Evolutionary conservation across 169 alveolate genomes (phyloP), one percentile per base, ranked within the genome.

Genomic region (Eimeria necatrix): DNA sequence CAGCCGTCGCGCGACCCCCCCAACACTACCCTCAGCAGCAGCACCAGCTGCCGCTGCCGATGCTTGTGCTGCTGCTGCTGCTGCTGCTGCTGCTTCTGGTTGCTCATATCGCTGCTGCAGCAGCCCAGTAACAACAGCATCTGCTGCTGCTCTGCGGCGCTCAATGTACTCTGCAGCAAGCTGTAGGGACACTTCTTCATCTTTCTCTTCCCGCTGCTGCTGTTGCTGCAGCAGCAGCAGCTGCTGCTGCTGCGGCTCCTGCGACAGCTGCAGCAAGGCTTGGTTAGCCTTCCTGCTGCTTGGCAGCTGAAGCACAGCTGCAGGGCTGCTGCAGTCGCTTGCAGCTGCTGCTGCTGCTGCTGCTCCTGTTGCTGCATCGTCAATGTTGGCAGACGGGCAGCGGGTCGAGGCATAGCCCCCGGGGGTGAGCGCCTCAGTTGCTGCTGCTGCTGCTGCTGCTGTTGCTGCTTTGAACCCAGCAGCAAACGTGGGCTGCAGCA

Each of bases 371-470:
- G 61, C 88, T 80, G 88, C 70, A 51, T 51, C 88, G 8, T 80
- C 88, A 20, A 49, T 80, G 88, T 80, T 48, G 10, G 88, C 88
- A 6, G 88, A 80, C 20, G 88, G 88, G 70, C 88, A 80, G 24
- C 88, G 88, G 22, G 88, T 80, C 6, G 88, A 80, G 53, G 88
- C 88, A 49, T 70, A 80, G 32, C 70, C 88, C 0, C 0, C 52
- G 3, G 88, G 88, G 24, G 88, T 80, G 6, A 80, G 18, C 51
- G 20, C 22, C 48, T 80, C 88, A 51, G 61, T 48, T 71, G 83
- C 83, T 71, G 83, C 51, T 71, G 83, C 83, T 71, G 83, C 85
- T 9, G 81, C 81, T 70, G 81, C 85, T 74, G 85, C 85, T 74
- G 85, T n/a, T 32, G 59, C 85, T 46, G 85, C 16, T 46, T 74